A percentile compares a stretch with the other conserved stretches of the same genome.
These are phyloP conservation scores for Solanum rostratum DNA, from an alignment of 257 asterid genomes.

Conservation along the genomic window DNA sequence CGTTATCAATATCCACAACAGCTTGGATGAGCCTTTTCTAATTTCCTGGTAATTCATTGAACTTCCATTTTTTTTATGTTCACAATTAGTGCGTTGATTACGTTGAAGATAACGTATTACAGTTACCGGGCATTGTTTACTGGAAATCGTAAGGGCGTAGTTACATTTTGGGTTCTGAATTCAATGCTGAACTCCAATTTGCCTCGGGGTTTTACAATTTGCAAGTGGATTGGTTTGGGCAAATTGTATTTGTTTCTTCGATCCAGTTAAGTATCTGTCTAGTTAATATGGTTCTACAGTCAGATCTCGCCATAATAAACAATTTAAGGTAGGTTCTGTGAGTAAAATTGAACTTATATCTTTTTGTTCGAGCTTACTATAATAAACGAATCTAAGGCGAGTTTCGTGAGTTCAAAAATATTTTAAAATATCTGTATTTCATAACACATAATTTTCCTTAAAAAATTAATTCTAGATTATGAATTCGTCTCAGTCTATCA, in stretches of 20 bases:
- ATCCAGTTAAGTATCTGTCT: not conserved
- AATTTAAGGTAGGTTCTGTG: not conserved
- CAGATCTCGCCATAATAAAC: not conserved
- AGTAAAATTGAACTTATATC: not conserved
- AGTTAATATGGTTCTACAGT: not conserved
- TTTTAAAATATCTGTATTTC: no score
- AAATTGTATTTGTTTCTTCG: not conserved
- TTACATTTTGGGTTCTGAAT: not conserved
- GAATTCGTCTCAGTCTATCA: not conserved
- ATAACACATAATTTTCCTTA: no score
- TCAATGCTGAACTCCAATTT: not conserved
- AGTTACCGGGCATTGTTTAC: not conserved
- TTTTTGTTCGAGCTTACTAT: not conserved
- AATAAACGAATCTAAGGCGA: not conserved
- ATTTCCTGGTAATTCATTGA: constrained; percentile 54
- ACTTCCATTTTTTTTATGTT: not conserved
- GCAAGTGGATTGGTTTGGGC: not conserved
- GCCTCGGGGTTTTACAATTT: not conserved
- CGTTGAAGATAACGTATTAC: not conserved
- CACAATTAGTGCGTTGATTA: not conserved
- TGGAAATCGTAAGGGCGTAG: not conserved
- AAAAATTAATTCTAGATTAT: not conserved
- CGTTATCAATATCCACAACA: constrained; percentile 66
- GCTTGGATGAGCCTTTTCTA: constrained; percentile 84
- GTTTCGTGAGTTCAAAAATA: not conserved